A percentile compares a stretch with the other conserved stretches of the same genome.
Conservation (phyloP, 1,284 basidiomycete genomes). For the Bjerkandera adusta region DNA sequence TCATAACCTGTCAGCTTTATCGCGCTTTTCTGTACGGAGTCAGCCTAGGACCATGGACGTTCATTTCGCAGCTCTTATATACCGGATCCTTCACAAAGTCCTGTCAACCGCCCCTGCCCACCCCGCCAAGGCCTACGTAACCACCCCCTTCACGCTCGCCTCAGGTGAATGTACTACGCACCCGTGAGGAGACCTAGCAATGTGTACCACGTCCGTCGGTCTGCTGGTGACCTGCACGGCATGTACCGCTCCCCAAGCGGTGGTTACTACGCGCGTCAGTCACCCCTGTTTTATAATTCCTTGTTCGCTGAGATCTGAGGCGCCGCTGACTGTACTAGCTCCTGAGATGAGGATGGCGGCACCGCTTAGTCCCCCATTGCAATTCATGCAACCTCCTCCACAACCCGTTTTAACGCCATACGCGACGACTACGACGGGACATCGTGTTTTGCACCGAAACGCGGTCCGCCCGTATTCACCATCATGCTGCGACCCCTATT, state of each 20-base stretch:
- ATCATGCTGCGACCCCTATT: slow-evolving; percentile 16
- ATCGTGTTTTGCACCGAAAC: slow-evolving; percentile 9
- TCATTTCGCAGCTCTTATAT: slow-evolving; percentile 3
- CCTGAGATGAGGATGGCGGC: slow-evolving; percentile 26
- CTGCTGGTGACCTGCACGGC: slow-evolving; percentile 8
- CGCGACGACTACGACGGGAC: slow-evolving; percentile 3
- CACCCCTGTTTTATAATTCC: background rate
- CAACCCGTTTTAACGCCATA: slow-evolving; percentile 26
- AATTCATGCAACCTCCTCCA: slow-evolving; percentile 23
- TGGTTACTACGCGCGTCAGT: slow-evolving; percentile 24
- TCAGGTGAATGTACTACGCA: slow-evolving; percentile 6
- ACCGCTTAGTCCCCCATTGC: slow-evolving; percentile 7
- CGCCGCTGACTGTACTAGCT: slow-evolving; percentile 2
- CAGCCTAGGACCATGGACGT: slow-evolving; percentile 4
- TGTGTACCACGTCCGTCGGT: slow-evolving; percentile 11
- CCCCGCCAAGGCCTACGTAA: background rate
- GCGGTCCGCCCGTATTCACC: slow-evolving; percentile 3
- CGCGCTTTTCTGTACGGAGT: background rate
- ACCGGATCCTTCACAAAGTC: background rate
- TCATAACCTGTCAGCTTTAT: slow-evolving; percentile 20
- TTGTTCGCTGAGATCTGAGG: too few species aligned
- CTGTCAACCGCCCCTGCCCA: background rate
- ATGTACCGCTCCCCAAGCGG: slow-evolving; percentile 23
- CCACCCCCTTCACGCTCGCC: background rate
- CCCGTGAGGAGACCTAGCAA: slow-evolving; percentile 10